Percentiles rank a stretch among this genome's conserved stretches.
These are phyloP conservation scores for Hymenoscyphus albidus DNA, from an alignment of 2,329 filamentous ascomycete species.

Conservation along the genomic window DNA sequence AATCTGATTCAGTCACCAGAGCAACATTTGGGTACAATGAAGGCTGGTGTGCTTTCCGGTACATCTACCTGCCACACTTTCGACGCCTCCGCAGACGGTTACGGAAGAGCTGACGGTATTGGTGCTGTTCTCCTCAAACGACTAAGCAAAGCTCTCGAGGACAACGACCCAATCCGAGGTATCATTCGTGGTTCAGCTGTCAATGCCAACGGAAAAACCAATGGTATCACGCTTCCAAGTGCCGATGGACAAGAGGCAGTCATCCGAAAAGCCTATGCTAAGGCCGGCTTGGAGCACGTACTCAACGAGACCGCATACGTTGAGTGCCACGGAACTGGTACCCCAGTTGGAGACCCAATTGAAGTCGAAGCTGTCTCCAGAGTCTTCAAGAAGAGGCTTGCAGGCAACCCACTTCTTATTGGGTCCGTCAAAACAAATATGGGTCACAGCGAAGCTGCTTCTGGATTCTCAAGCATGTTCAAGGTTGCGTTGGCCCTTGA, in stretches of 20 bases:
- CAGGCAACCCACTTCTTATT: conserved; percentile 11
- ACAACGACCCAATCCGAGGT: conserved; percentile 55
- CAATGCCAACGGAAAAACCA: conserved; percentile 55
- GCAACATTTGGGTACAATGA: conserved; percentile 18
- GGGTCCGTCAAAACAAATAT: conserved; percentile 30
- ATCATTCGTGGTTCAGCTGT: conserved; percentile 51
- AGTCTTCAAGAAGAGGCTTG: conserved; percentile 1
- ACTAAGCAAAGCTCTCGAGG: conserved; percentile 51
- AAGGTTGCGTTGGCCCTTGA: conserved; percentile 30
- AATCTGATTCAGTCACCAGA: conserved; percentile 22
- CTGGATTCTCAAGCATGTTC: conserved; percentile 29
- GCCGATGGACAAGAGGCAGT: conserved; percentile 38
- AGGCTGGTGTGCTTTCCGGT: conserved; percentile 19
- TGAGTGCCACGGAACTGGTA: conserved; percentile 22
- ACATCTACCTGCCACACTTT: conserved; percentile 55
- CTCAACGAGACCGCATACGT: conserved; percentile 14
- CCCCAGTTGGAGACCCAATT: conserved; percentile 19
- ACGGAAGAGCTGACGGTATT: conserved; percentile 60
- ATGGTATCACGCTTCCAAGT: conserved; percentile 53
- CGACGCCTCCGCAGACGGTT: conserved; percentile 57
- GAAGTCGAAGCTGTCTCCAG: conserved; percentile 16
- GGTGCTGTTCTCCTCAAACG: conserved; percentile 56
- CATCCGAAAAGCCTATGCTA: conserved; percentile 19
- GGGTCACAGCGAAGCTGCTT: conserved; percentile 27
- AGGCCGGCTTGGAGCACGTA: conserved; percentile 10